Conservation (phyloP, 768 basidiomycete genomes). For the Phaeolepiota aurea region DNA sequence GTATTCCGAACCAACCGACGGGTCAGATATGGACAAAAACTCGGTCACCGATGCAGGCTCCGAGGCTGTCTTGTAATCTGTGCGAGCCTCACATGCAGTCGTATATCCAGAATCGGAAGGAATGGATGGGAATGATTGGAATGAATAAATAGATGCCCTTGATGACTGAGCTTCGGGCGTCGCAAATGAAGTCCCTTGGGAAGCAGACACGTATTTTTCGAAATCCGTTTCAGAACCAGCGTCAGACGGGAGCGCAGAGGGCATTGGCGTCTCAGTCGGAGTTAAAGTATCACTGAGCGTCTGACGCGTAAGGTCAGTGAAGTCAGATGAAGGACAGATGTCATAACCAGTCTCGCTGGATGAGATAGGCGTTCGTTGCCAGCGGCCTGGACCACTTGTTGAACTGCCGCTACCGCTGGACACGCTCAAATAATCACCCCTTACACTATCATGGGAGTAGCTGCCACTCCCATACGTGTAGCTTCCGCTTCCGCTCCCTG, state of each 20-base stretch:
- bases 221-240: slow-evolving; percentile 11
- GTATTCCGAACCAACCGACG: slow-evolving; percentile 28
- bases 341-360: slow-evolving; percentile 47
- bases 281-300: slow-evolving; percentile 12
- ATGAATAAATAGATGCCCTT: slow-evolving; percentile 38
- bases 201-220: slow-evolving; percentile 35
- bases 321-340: slow-evolving; percentile 43
- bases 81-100: slow-evolving; percentile 26
- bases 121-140: slow-evolving; percentile 51
- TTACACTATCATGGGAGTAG: slow-evolving; percentile 10
- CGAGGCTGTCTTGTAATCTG: slow-evolving; percentile 12
- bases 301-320: slow-evolving; percentile 29
- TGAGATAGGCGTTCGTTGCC: slow-evolving; percentile 23
- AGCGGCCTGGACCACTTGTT: slow-evolving; percentile 10
- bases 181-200: slow-evolving; percentile 45
- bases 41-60: slow-evolving; percentile 19
- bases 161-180: slow-evolving; percentile 22
- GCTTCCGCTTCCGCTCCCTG: slow-evolving; percentile 16
- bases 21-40: slow-evolving; percentile 41
- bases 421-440: slow-evolving; percentile 3
- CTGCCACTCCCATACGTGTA: slow-evolving; percentile 19
- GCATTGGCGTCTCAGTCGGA: slow-evolving; percentile 24
- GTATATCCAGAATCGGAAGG: slow-evolving; percentile 34
- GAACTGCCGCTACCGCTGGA: slow-evolving; percentile 10
- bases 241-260: slow-evolving; percentile 20